Conservation (phyloP, 2,329 filamentous ascomycete genomes). For the Cladophialophora psammophila region DNA sequence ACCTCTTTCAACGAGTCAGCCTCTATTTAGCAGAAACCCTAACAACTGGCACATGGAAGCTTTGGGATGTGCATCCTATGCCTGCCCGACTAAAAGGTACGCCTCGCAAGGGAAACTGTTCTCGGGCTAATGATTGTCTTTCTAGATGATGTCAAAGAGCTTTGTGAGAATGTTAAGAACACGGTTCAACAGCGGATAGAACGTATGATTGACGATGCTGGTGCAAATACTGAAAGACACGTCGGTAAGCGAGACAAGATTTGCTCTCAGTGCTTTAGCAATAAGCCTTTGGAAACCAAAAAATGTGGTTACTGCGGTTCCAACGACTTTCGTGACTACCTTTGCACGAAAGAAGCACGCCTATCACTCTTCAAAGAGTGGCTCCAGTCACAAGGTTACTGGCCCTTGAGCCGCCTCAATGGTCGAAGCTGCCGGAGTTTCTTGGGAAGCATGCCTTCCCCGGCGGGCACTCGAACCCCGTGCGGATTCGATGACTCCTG, state of each 20-base stretch:
- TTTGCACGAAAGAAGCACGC: constrained; percentile 13
- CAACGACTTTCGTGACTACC: constrained; percentile 7
- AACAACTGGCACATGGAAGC: constrained; percentile 9
- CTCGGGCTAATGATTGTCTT: background rate
- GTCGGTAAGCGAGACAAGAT: constrained; percentile 1
- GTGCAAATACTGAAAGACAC: background rate
- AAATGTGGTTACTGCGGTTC: constrained; percentile 18
- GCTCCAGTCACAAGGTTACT: constrained; percentile 6
- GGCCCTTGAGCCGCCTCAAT: constrained; percentile 16
- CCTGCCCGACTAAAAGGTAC: background rate
- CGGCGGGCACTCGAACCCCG: background rate
- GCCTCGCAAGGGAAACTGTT: constrained; percentile 3
- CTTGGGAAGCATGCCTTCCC: background rate
- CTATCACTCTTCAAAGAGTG: constrained; percentile 6
- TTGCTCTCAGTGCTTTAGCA: background rate
- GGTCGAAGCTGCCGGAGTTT: constrained; percentile 5
- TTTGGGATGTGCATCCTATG: constrained; percentile 24
- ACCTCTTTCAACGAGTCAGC: constrained; percentile 10
- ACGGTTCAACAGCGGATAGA: constrained; percentile 8
- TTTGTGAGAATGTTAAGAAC: constrained; percentile 1
- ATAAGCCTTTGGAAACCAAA: constrained; percentile 15
- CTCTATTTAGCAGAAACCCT: background rate
- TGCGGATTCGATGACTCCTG: constrained; percentile 1
- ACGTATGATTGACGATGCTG: constrained; percentile 1
- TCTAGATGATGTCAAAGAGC: constrained; percentile 12